Base-by-base conservation (phyloP, 164 flowering plant species). In the Nelumbo lutea region DNA sequence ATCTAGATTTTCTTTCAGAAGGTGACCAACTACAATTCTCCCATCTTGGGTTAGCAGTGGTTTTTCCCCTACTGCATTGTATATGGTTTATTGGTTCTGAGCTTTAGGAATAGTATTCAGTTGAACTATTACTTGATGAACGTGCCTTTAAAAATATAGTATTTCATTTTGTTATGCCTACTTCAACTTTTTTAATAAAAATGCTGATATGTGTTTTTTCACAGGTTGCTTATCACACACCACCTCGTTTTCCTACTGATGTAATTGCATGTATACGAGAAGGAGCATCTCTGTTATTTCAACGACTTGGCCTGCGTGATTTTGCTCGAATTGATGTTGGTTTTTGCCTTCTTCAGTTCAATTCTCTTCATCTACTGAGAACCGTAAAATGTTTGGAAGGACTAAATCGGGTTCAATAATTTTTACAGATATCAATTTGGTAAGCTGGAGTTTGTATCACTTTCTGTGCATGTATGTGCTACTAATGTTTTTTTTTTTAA, bases 291-390 rank as follows among this genome's bases (percentile, higher is more conserved):
- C 62, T 83, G 39, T 73, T 93, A 71, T 93, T 93, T 75, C 78
- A 82, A 76, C 73, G 62, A 55, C 84, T 93, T 79, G 91, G 91
- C 65, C 79, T 93, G 5, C 79, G 85, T 70, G 96, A 93, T 80
- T 90, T 93, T 90, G 98, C 96, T 72, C 86, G 95, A 40, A 88
- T 93, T 66, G 98, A 93, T 86, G 98, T 67, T 93, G 98, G 96
- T 88, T 83, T 84, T 73, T 93, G 69, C 93, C 98, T 56, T 75
- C 90, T 59, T 71, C 81, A 46, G 45, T 73, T 69, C 14, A 68
- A 56, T 27, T 50, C 0, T 62, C 76, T 3, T 68, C 76, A 42
- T 76, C 79, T 68, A 65, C 78, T 39, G 79, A 69, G 60, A 66
- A 68, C 45, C 60, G 68, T 15, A 75, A 72, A 27, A 77, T 76